A percentile compares a stretch with the other conserved stretches of the same genome.
These are phyloP conservation scores for Apophysomyces trapeziformis DNA, from an alignment of 371 early-diverging fungal species.

Conservation along the genomic window DNA sequence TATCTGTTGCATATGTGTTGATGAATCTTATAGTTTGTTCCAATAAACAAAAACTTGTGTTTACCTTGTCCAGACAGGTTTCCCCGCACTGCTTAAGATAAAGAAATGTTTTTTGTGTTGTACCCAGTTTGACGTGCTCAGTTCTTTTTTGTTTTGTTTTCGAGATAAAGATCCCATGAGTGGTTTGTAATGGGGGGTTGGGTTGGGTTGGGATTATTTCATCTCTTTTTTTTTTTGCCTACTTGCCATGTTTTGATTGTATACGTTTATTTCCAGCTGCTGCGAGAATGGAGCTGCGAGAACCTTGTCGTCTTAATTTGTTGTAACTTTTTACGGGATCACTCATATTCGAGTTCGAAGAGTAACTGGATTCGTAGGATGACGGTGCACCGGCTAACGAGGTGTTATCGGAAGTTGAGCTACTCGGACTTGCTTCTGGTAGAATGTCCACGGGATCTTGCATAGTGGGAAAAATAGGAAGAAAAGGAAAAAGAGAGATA, in stretches of 20 bases:
- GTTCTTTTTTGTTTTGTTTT: conserved; percentile 9
- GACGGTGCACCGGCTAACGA: conserved; percentile 20
- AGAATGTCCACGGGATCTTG: conserved; percentile 15
- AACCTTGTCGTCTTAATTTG: conserved; percentile 44
- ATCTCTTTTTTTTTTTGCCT: background rate
- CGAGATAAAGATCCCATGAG: background rate
- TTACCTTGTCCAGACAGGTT: conserved; percentile 82
- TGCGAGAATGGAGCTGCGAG: conserved; percentile 38
- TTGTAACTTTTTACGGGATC: conserved; percentile 41
- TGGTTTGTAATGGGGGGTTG: background rate
- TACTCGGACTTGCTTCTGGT: conserved; percentile 10
- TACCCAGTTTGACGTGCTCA: conserved; percentile 50
- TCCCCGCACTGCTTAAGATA: conserved; percentile 86
- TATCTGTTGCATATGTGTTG: conserved; percentile 53
- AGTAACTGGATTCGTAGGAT: conserved; percentile 38
- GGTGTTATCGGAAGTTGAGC: conserved; percentile 20
- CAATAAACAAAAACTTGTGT: background rate
- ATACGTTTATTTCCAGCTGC: conserved; percentile 13
- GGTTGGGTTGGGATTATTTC: background rate
- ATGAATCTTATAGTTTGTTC: background rate
- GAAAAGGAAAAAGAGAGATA: background rate
- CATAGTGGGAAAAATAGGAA: background rate
- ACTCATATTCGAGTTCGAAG: conserved; percentile 41
- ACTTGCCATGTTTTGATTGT: conserved; percentile 20
- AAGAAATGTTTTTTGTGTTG: conserved; percentile 81